Conservation (phyloP, 192 early-diverging fungal genomes). For the Diversispora epigaea region DNA sequence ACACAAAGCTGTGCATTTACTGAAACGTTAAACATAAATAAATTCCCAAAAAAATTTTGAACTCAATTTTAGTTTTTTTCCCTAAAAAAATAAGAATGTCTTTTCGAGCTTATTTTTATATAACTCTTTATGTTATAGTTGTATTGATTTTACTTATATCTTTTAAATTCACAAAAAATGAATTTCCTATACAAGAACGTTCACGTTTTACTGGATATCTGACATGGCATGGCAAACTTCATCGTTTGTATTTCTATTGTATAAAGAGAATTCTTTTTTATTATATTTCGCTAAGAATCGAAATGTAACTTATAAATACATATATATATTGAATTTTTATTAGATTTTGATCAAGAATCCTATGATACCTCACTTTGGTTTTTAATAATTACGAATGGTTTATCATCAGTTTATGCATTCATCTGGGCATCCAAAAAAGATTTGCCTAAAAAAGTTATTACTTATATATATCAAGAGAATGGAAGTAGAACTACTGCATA, state of each 20-base stretch:
- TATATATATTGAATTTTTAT: background rate
- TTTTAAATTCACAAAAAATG: background rate
- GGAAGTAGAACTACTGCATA: slow-evolving; percentile 24
- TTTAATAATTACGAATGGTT: slow-evolving; percentile 1
- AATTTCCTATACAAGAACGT: background rate
- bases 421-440: background rate
- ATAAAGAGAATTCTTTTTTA: background rate
- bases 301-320: background rate
- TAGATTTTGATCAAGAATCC: slow-evolving; percentile 20
- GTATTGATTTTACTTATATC: background rate
- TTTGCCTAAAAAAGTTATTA: slow-evolving; percentile 14
- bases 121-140: too few relatives aligned
- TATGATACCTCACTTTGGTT: background rate
- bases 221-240: slow-evolving; percentile 4
- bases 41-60: too few relatives aligned
- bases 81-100: too few relatives aligned
- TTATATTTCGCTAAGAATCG: background rate
- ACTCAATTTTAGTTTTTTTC: too few relatives aligned
- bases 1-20: too few relatives aligned
- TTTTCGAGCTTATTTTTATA: too few relatives aligned
- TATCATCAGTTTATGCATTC: background rate
- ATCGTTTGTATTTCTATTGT: background rate
- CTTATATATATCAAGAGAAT: slow-evolving; percentile 23
- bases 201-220: slow-evolving; percentile 28
- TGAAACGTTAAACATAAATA: too few relatives aligned